Conservation (phyloP, 306 rosid species). For the Lathyrus sativus region DNA sequence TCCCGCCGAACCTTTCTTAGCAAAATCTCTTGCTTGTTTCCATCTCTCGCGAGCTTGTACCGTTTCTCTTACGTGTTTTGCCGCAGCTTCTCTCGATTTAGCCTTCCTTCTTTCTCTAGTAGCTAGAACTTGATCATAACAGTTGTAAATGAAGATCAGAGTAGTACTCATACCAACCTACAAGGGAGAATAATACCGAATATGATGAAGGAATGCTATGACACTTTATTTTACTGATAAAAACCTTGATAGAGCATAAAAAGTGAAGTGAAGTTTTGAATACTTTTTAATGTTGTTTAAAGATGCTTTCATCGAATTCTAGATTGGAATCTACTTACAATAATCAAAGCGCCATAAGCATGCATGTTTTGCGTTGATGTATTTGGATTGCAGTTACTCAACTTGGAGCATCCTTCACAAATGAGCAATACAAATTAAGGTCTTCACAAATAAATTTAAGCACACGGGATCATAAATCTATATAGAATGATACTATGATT, state of each 20-base stretch:
- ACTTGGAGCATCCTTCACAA: conserved; percentile 75
- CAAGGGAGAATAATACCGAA: conserved; percentile 40
- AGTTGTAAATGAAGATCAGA: conserved; percentile 65
- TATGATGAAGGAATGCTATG: conserved; percentile 25
- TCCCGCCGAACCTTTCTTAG: conserved; percentile 55
- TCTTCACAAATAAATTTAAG: not conserved
- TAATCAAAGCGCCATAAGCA: conserved; percentile 64
- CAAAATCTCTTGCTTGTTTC: conserved; percentile 60
- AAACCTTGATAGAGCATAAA: conserved; percentile 1
- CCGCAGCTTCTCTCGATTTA: conserved; percentile 76
- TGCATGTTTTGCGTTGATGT: conserved; percentile 75
- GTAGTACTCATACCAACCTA: conserved; percentile 63
- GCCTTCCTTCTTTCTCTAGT: conserved; percentile 76
- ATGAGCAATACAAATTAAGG: conserved; percentile 32
- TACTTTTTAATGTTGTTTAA: too few relatives aligned
- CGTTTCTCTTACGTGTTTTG: conserved; percentile 69
- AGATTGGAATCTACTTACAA: conserved; percentile 62
- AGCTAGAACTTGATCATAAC: conserved; percentile 75
- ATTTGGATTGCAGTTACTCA: conserved; percentile 71
- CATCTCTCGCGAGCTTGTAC: conserved; percentile 77
- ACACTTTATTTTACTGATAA: not conserved
- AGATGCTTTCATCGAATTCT: conserved; percentile 28
- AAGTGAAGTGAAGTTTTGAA: too few relatives aligned
- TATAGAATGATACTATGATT: too few relatives aligned
- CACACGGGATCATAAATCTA: too few relatives aligned